Evolutionary conservation across 768 basidiomycete species (phyloP), one percentile per base, ranked within the genome.

Genomic region (Lentinula sp.): DNA sequence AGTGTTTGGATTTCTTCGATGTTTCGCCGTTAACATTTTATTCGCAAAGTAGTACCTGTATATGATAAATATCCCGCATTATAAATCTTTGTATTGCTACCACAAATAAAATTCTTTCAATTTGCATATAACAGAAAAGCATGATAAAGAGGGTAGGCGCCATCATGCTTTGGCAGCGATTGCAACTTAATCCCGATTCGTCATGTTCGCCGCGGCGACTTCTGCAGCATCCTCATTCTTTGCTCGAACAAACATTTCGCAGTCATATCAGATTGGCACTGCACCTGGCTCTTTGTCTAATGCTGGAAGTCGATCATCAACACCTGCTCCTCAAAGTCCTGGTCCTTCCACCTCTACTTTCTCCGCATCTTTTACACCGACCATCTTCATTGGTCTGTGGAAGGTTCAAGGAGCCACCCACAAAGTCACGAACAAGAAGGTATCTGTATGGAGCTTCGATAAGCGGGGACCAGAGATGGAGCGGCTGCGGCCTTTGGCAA

Each of bases 401-500:
- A 88, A 81, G 67, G 89, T 98, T 0, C 86, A 94, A 63, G 80
- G 85, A 1, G 97, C 90, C 1, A 83, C 81, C 18, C 95, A 98
- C 74, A 96, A 93, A 76, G 85, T 89, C 57, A 98, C 91, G 2
- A 83, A 81, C 64, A 97, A 98, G 73, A 87, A 86, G 61, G 95
- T 98, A 5, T 91, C 88, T 16, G 87, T 99, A 16, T 99, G 96
- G 96, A 81, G 82, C 31, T 89, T 91, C 65, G 95, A 98, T 70
- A 98, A 98, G 77, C 79, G 83, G 61, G 77, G 79, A 0, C 71
- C 84, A 23, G 92, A 94, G 61, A 79, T 86, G 79, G 91, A 94
- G 64, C 80, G 86, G 57, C 73, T 90, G 66, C 80, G 83, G 1
- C 78, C 81, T 3, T 61, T 77, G 43, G 86, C 85, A 43, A 87